Conservation (phyloP, 192 early-diverging fungal genomes). For the Gaertneriomyces semiglobifer region DNA sequence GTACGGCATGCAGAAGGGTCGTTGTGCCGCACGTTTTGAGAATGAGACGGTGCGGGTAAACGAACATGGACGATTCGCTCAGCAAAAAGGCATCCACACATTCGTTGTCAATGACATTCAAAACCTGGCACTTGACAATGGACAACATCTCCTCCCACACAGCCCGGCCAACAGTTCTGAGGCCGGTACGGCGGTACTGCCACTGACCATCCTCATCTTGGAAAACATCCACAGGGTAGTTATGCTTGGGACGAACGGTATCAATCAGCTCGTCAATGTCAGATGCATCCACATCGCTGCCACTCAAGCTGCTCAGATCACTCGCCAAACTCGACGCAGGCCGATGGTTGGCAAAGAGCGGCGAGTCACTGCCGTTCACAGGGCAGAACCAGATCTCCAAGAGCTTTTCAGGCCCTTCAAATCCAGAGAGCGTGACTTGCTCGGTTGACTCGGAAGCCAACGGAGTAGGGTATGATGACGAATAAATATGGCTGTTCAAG, state of each 20-base stretch:
- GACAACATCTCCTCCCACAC: slow-evolving; percentile 92
- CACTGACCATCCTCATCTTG: slow-evolving; percentile 38
- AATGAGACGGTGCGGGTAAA: slow-evolving; percentile 91
- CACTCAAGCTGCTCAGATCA: slow-evolving; percentile 14
- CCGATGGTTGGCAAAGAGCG: slow-evolving; percentile 22
- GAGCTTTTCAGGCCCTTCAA: slow-evolving; percentile 98
- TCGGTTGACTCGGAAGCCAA: slow-evolving; percentile 25
- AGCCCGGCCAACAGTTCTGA: slow-evolving; percentile 68
- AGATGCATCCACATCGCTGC: slow-evolving; percentile 8
- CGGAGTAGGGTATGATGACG: slow-evolving; percentile 18
- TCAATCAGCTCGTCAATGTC: slow-evolving; percentile 24
- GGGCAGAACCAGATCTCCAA: slow-evolving; percentile 94
- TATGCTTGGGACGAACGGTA: slow-evolving; percentile 34
- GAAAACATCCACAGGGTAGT: slow-evolving; percentile 21
- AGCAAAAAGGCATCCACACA: slow-evolving; percentile 88
- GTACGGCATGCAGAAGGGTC: slow-evolving; percentile 83
- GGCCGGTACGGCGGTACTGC: slow-evolving; percentile 48
- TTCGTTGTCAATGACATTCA: slow-evolving; percentile 80
- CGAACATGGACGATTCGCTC: slow-evolving; percentile 97
- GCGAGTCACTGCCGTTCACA: slow-evolving; percentile 39
- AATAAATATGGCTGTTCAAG: slow-evolving; percentile 18
- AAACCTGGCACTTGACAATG: slow-evolving; percentile 89
- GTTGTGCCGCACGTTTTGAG: slow-evolving; percentile 99
- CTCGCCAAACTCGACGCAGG: slow-evolving; percentile 19
- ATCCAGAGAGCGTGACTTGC: slow-evolving; percentile 54